phyloP scores from a whole-genome alignment of 768 basidiomycete genomes.

The Leccinum subgranulosum region DNA sequence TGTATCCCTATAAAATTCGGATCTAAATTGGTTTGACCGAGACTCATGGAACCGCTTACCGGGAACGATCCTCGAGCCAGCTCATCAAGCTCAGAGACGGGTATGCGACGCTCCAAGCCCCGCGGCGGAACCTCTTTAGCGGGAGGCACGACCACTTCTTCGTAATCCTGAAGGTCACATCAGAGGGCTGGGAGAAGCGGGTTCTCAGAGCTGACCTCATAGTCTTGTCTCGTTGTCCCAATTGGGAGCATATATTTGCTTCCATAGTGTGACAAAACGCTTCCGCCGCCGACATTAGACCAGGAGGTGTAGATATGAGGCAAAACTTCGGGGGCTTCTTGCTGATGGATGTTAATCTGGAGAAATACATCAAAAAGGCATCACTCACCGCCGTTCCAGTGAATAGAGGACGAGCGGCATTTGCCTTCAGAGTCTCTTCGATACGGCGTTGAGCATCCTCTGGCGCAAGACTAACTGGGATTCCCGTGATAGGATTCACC shows the following conservation, averaged over 20 bases:
- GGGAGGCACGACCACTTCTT: slow-evolving; percentile 90
- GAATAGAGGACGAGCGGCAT: slow-evolving; percentile 66
- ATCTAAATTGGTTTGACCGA: background rate
- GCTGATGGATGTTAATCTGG: slow-evolving; percentile 34
- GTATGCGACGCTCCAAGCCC: slow-evolving; percentile 64
- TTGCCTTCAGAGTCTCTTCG: slow-evolving; percentile 55
- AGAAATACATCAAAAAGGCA: background rate
- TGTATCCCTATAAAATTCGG: slow-evolving; percentile 62
- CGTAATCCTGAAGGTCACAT: slow-evolving; percentile 58
- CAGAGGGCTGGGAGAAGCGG: slow-evolving; percentile 1
- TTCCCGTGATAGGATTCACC: background rate
- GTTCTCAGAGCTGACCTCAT: slow-evolving; percentile 51
- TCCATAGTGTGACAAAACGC: slow-evolving; percentile 64
- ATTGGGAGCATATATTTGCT: slow-evolving; percentile 78
- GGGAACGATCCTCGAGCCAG: slow-evolving; percentile 82
- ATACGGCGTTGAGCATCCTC: slow-evolving; percentile 58
- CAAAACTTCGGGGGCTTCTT: slow-evolving; percentile 55
- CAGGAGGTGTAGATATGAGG: slow-evolving; percentile 89
- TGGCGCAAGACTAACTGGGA: slow-evolving; percentile 33
- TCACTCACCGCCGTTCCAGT: slow-evolving; percentile 48
- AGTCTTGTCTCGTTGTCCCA: slow-evolving; percentile 66
- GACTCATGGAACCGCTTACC: slow-evolving; percentile 40
- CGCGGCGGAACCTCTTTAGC: slow-evolving; percentile 74
- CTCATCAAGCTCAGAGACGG: slow-evolving; percentile 69
- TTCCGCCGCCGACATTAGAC: slow-evolving; percentile 52